These are phyloP conservation scores for Obba rivulosa DNA, from an alignment of 768 basidiomycete genomes.

Conservation along the genomic window DNA sequence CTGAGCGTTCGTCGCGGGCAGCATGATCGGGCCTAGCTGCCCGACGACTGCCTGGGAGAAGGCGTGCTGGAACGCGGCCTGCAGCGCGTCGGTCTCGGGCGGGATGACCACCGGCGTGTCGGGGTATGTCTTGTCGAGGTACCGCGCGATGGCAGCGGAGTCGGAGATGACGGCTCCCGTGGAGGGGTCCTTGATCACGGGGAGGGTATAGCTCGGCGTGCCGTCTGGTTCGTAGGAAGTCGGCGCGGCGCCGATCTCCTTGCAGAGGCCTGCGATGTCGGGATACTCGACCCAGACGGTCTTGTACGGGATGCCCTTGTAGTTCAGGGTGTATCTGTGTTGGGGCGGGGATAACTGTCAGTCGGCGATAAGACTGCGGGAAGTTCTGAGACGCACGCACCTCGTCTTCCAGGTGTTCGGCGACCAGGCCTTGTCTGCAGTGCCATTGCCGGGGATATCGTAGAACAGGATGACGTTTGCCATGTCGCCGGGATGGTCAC, in stretches of 20 bases:
- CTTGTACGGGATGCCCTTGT: slow-evolving; percentile 37
- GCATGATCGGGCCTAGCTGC: slow-evolving; percentile 5
- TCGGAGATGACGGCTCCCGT: slow-evolving; percentile 18
- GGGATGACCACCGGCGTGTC: slow-evolving; percentile 31
- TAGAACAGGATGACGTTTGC: slow-evolving; percentile 12
- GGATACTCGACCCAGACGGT: slow-evolving; percentile 50
- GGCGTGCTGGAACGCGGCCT: slow-evolving; percentile 17
- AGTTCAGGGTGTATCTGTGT: slow-evolving; percentile 28
- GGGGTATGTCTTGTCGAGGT: slow-evolving; percentile 24
- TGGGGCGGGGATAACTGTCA: neutral
- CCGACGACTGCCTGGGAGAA: slow-evolving; percentile 9
- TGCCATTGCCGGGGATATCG: slow-evolving; percentile 13
- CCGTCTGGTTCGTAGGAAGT: slow-evolving; percentile 24
- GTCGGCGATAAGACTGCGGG: neutral
- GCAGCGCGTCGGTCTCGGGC: slow-evolving; percentile 22
- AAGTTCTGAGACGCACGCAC: slow-evolving; percentile 10
- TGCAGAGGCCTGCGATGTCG: slow-evolving; percentile 35
- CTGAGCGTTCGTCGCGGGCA: slow-evolving; percentile 5
- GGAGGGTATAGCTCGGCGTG: slow-evolving; percentile 19
- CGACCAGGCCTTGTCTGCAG: slow-evolving; percentile 10
- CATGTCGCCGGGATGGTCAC: neutral
- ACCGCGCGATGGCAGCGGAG: slow-evolving; percentile 22
- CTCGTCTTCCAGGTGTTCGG: slow-evolving; percentile 24
- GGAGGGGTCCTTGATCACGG: slow-evolving; percentile 24
- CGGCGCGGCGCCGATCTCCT: slow-evolving; percentile 32